Conservation (phyloP, 768 basidiomycete genomes). For the Mycena rebaudengoi region DNA sequence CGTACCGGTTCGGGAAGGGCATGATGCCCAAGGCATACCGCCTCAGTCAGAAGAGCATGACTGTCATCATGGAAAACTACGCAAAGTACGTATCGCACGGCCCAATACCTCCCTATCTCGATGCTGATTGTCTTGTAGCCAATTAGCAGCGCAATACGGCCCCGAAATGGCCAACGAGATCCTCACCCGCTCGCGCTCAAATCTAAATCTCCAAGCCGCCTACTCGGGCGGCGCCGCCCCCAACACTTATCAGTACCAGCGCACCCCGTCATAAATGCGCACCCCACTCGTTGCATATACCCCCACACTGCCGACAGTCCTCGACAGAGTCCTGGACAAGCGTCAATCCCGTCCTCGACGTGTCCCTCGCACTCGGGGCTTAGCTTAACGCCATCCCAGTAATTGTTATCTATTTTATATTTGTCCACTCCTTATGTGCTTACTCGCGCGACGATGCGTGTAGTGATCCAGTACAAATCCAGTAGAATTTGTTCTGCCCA, state of each 20-base stretch:
- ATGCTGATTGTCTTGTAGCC: conserved; percentile 45
- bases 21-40: conserved; percentile 89
- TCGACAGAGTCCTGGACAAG: no score
- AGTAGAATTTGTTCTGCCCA: no score
- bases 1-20: conserved; percentile 88
- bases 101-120: background rate
- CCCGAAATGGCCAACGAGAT: conserved; percentile 68
- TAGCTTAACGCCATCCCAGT: no score
- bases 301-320: background rate
- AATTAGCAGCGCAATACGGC: conserved; percentile 80
- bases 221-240: background rate
- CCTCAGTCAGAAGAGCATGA: conserved; percentile 77
- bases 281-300: background rate
- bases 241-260: conserved; percentile 11
- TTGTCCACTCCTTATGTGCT: no score
- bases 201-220: conserved; percentile 45
- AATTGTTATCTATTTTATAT: no score
- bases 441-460: no score
- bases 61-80: conserved; percentile 86
- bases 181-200: conserved; percentile 63
- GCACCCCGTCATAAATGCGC: background rate
- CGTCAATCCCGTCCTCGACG: no score
- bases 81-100: conserved; percentile 72
- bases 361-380: no score
- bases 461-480: no score